Base-by-base conservation (phyloP, 1,284 basidiomycete genomes). In the Sanghuangporus weigelae region DNA sequence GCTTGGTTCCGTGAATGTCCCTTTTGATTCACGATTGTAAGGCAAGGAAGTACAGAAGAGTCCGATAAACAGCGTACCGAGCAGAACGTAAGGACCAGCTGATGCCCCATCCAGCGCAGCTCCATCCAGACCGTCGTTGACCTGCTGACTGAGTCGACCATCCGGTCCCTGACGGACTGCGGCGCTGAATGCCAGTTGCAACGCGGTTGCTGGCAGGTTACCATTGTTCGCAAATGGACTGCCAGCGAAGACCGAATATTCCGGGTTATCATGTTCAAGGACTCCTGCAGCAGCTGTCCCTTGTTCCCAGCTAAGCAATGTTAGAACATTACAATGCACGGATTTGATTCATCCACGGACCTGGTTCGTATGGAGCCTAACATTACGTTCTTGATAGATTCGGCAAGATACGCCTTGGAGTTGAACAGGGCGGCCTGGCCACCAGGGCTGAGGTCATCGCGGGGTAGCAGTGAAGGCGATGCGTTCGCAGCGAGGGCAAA, bases 71-170 rank as follows among this genome's bases (percentile, higher is more conserved):
- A 38, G 60, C 62, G 35, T 57, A 71, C 73, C 73, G 31, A 73
- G 59, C 8, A 73, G 62, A 12, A 72, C 71, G 19, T 64, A 66
- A 14, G 69, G 66, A 0, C 70, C 73, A 31, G 72, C 64, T 31
- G 72, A 73, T 7, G 73, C 73, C 8, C 73, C 73, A 57, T 74
- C 73, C 6, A 74, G 64, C 10, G 72, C 71, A n/a, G 73, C 72
- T 35, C 70, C 73, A 31, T 74, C 73, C 39, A 66, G 40, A 0
- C 65, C 73, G 63, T 73, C 73, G 53, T 67, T 68, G 48, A 74
- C 70, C 21, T 68, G 46, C 59, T 74, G 73, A 57, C 71, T 73
- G 31, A 74, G 68, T 38, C 73, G 68, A 8, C 73, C 73, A 54
- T 74, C 73, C 11, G 67, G 40, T 19, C 67, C 68, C 64, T 73